Percentiles rank a stretch among this genome's conserved stretches.
Conservation (phyloP, 1,139 yeast species). For the Trichomonascaceae sp. region DNA sequence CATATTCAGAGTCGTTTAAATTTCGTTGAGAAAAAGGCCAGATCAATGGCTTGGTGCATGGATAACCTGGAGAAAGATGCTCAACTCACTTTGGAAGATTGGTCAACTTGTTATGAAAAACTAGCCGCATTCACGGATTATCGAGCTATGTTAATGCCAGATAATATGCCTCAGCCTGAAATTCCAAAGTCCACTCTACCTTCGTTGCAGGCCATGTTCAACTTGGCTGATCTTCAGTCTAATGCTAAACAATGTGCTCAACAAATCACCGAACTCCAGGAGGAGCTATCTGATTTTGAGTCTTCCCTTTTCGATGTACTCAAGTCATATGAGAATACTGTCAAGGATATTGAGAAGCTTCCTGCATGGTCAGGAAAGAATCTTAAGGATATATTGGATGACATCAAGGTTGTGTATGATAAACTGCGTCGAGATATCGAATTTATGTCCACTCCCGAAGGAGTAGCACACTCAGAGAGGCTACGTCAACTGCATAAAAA, state of each 20-base stretch:
- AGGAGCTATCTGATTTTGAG: conserved; percentile 1
- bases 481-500: conserved; percentile 10
- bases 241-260: neutral
- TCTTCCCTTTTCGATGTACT: neutral
- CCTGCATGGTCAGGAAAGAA: conserved; percentile 11
- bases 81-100: conserved; percentile 19
- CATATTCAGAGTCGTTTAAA: conserved; percentile 26
- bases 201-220: conserved; percentile 16
- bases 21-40: conserved; percentile 10
- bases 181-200: neutral
- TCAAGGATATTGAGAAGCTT: conserved; percentile 2
- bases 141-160: neutral
- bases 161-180: neutral
- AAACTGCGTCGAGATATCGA: conserved; percentile 27
- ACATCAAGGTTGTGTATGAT: conserved; percentile 24
- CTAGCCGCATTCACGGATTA: neutral
- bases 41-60: conserved; percentile 5
- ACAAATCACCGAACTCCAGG: neutral
- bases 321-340: conserved; percentile 11
- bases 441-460: conserved; percentile 19
- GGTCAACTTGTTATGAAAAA: conserved; percentile 14
- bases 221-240: conserved; percentile 13
- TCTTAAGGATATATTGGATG: conserved; percentile 14
- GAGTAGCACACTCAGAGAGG: neutral
- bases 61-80: conserved; percentile 24